Percentiles rank a stretch among this genome's conserved stretches.
phyloP scores from a whole-genome alignment of 2,329 filamentous ascomycete species.

The Phaeosphaeriaceae sp. region DNA sequence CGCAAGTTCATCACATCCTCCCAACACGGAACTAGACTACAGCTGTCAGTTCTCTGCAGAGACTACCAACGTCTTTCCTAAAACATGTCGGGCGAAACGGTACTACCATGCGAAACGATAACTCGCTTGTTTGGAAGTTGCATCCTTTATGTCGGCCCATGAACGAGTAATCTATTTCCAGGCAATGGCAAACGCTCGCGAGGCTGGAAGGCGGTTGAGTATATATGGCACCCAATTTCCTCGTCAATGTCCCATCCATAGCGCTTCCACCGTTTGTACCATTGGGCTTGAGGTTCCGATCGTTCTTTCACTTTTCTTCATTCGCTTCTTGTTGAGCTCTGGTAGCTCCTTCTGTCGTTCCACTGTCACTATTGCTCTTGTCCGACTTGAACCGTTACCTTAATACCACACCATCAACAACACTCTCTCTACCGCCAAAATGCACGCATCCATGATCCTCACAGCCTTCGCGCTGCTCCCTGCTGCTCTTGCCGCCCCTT shows the following conservation, averaged over 20 bases:
- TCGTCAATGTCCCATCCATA: not conserved
- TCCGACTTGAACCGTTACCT: not conserved
- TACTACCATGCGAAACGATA: conserved; percentile 17
- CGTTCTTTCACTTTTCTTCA: conserved; percentile 17
- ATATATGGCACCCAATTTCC: conserved; percentile 5
- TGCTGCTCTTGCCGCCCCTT: conserved; percentile 30
- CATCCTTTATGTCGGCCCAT: not conserved
- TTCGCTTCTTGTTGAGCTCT: conserved; percentile 36
- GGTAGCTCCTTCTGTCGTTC: conserved; percentile 35
- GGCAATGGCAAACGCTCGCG: conserved; percentile 5
- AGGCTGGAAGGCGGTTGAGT: not conserved
- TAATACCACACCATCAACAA: not conserved
- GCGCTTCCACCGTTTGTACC: conserved; percentile 1
- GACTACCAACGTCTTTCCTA: not conserved
- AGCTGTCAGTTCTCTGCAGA: conserved; percentile 11
- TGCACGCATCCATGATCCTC: conserved; percentile 32
- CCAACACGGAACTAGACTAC: conserved; percentile 12
- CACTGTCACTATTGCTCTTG: not conserved
- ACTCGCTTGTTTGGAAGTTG: conserved; percentile 17
- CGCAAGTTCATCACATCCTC: conserved; percentile 2
- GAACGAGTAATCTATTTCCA: conserved; percentile 16
- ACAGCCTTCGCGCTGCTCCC: conserved; percentile 30
- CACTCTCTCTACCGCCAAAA: conserved; percentile 13
- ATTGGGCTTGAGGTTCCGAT: conserved; percentile 4
- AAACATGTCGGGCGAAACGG: conserved; percentile 21